Percentiles rank a stretch among this genome's conserved stretches.
phyloP scores from a whole-genome alignment of 2,329 filamentous ascomycete genomes.

The Stagonosporopsis cucurbitacearum region DNA sequence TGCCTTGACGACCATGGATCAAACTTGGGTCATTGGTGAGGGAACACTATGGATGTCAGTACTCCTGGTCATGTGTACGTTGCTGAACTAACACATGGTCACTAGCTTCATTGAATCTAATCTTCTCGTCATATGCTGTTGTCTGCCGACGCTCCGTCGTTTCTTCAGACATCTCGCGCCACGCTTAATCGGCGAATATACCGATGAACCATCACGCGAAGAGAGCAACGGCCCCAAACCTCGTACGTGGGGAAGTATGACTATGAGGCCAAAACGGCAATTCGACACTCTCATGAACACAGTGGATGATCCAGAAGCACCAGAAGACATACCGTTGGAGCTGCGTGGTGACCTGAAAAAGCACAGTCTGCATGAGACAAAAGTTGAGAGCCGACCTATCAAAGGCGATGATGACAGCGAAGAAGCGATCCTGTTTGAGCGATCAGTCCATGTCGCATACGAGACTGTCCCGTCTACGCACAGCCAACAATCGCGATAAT shows the following conservation, averaged over 20 bases:
- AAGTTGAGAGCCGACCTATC: conserved; percentile 3
- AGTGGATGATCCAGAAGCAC: conserved; percentile 10
- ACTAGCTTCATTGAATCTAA: conserved; percentile 50
- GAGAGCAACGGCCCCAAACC: conserved; percentile 6
- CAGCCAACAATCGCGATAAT: background rate
- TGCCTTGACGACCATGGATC: background rate
- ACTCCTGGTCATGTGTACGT: background rate
- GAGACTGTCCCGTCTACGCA: conserved; percentile 1
- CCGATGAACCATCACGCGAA: background rate
- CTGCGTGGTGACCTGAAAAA: background rate
- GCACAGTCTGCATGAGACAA: conserved; percentile 2
- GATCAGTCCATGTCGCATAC: conserved; percentile 27
- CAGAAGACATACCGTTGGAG: conserved; percentile 18
- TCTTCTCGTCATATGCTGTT: conserved; percentile 52
- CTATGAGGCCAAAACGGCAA: conserved; percentile 15
- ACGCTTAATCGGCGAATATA: conserved; percentile 28
- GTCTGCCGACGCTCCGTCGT: conserved; percentile 50
- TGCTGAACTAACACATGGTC: background rate
- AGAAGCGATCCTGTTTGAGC: conserved; percentile 29
- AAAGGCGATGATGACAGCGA: conserved; percentile 24
- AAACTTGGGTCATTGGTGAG: conserved; percentile 1
- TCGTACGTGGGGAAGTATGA: conserved; percentile 19
- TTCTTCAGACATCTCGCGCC: conserved; percentile 51
- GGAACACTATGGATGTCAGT: conserved; percentile 6
- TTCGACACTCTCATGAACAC: conserved; percentile 29